These are phyloP conservation scores for Ceratocystis papillata DNA, from an alignment of 2,329 filamentous ascomycete species.

Conservation along the genomic window DNA sequence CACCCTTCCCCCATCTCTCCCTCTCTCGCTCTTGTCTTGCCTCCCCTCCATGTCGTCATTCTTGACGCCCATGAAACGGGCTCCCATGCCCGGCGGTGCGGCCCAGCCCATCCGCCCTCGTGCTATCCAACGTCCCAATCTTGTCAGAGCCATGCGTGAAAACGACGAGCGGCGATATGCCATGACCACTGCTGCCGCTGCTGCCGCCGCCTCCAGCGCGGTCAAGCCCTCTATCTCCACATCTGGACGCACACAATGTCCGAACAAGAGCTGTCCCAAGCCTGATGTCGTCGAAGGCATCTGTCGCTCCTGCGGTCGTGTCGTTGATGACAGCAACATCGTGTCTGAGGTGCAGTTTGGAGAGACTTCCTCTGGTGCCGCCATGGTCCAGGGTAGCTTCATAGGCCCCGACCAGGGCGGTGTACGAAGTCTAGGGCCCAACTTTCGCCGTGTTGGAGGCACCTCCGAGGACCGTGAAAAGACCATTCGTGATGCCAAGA, in stretches of 20 bases:
- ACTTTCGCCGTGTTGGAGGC: conserved; percentile 49
- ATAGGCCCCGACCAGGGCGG: conserved; percentile 77
- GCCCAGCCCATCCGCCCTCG: conserved; percentile 31
- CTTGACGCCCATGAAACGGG: conserved; percentile 35
- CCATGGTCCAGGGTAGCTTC: conserved; percentile 81
- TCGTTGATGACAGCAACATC: conserved; percentile 78
- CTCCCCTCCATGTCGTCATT: conserved; percentile 38
- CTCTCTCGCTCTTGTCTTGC: neutral
- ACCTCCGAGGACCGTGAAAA: conserved; percentile 46
- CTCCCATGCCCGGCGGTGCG: conserved; percentile 28
- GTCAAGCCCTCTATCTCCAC: conserved; percentile 28
- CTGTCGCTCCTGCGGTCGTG: conserved; percentile 74
- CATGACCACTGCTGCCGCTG: conserved; percentile 27
- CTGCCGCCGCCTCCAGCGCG: conserved; percentile 28
- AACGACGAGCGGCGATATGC: conserved; percentile 38
- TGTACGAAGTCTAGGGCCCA: conserved; percentile 55
- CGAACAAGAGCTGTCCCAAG: conserved; percentile 50
- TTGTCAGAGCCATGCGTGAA: conserved; percentile 43
- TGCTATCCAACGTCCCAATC: conserved; percentile 37
- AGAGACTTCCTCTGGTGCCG: conserved; percentile 73
- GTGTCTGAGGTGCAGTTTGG: conserved; percentile 87
- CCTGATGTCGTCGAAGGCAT: conserved; percentile 54
- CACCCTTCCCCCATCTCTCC: neutral
- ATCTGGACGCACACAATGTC: conserved; percentile 40
- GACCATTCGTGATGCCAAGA: conserved; percentile 47